Base-by-base conservation (phyloP, 371 early-diverging fungal genomes). In the Coemansia sp. region DNA sequence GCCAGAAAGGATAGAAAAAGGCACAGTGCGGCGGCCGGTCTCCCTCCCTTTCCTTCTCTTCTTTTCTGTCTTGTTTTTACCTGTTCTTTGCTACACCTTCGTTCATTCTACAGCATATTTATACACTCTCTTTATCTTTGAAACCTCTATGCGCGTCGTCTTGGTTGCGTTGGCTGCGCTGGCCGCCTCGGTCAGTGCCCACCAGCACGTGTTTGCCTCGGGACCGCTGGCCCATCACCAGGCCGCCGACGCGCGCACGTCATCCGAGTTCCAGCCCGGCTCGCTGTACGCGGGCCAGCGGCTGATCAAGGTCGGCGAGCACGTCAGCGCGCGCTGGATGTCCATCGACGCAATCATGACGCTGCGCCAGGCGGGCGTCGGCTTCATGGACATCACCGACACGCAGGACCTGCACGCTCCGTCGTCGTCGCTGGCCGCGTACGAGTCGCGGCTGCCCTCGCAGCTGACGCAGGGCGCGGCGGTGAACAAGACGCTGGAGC, bases 371-470 rank as follows among this genome's bases (percentile, higher is more conserved):
- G 77, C 81, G 6, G 85, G 84, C 26, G 81, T 86, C 56, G 76
- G 79, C 31, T 95, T 87, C 69, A 93, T 95, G 86, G 97, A 97
- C 74, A 85, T 95, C 57, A 97, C 97, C 20, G 91, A 93, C 55
- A 65, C 57, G 42, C 71, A 74, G 53, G 77, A 59, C 55, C 66
- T 76, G 35, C 58, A 70, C 58, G 20, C 26, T 9, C 14, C 5
- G 11, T 47, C 57, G 12, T 43, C 35, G 11, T 6, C 35, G 2
- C 14, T 38, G 26, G 9, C 12, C 26, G 34, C 1, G 8, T 47
- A 34, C 34, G 57, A 49, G 45, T 42, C 57, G 45, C 50, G 43
- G 31, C 59, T 68, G 48, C 76, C 74, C 3, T 0, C 11, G 5
- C 20, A 35, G 34, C 68, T 67, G 56, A 31, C 14, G 36, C 66